Evolutionary conservation across 192 early-diverging fungal genomes (phyloP), one percentile per base, ranked within the genome.

Genomic region (Thamnidium elegans): DNA sequence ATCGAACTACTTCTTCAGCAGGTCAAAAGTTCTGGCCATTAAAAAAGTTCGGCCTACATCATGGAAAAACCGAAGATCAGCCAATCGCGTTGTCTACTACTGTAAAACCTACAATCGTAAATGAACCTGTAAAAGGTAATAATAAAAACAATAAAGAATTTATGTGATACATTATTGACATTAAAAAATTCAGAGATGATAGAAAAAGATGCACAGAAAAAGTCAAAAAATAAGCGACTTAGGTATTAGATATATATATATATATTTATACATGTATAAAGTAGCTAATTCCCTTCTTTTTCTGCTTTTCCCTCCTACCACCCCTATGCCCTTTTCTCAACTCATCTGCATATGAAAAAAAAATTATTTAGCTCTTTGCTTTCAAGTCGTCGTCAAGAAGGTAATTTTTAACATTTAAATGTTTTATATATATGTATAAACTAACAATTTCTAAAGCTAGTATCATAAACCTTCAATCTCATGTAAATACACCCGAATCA

Each of bases 1-100:
- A 53, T 26, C 44, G 46, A 59, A 20, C 46, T 31, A 20, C 46
- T 31, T 17, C 66, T 43, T 44, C 46, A 15, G 21, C 66, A 26
- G 58, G 58, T 47, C 67, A 69, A 55, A 69, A 69, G 30, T 69
- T 69, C 31, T 69, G 67, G 67, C 67, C 58, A 19, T 43, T 69
- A 32, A 69, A 69, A 53, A 60, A 62, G 10, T 69, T 69, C 39
- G 23, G 44, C 3, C 51, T 60, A n/a, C 31, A 52, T 13, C n/a
- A 62, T 50, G 58, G 58, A 23, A 59, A 44, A 59, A 4, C 31
- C n/a, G 32, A 26, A 17, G 58, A 59, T 23, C 58, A 59, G 21
- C 43, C 43, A 9, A 59, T 13, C 36, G 36, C 36, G 9, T 39
- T 39, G 9, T 39, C 36, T 39, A 39, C 36, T 26, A 26, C 26